Evolutionary conservation across 257 asterid species (phyloP).

Genomic region (Ligustrum vulgare): DNA sequence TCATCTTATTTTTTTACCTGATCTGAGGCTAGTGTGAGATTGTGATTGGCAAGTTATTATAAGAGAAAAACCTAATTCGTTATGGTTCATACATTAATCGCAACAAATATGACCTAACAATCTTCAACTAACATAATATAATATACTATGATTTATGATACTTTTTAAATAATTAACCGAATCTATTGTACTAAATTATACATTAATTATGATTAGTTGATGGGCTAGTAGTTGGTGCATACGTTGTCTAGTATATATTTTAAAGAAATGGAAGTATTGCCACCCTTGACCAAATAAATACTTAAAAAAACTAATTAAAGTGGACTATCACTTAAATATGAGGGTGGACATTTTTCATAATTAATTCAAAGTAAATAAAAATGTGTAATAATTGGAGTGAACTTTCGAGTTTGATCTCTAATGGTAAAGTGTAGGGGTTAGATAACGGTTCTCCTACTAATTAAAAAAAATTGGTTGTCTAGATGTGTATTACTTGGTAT

Average conservation of each 20-base stretch:
- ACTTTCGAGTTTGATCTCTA: background rate
- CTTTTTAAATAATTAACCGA: background rate
- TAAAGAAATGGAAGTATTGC: too few species aligned
- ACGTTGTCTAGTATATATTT: background rate
- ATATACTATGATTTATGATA: background rate
- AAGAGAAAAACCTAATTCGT: background rate
- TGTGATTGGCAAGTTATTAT: background rate
- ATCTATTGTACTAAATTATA: background rate
- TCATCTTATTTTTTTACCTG: background rate
- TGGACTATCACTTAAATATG: too few species aligned
- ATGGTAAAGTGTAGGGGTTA: background rate
- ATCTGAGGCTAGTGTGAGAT: background rate
- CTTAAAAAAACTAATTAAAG: too few species aligned
- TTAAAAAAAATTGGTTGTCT: too few species aligned
- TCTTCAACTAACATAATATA: background rate
- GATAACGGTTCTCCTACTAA: background rate
- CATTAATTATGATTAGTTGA: background rate
- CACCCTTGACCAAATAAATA: too few species aligned
- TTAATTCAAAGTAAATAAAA: too few species aligned
- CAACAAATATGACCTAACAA: conserved; percentile 2
- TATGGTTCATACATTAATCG: background rate
- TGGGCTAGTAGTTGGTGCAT: background rate
- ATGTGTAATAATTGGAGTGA: background rate
- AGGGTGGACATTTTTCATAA: background rate
- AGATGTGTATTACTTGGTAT: background rate